These are phyloP conservation scores for Cytospora schulzeri DNA, from an alignment of 2,329 filamentous ascomycete species.

Conservation along the genomic window DNA sequence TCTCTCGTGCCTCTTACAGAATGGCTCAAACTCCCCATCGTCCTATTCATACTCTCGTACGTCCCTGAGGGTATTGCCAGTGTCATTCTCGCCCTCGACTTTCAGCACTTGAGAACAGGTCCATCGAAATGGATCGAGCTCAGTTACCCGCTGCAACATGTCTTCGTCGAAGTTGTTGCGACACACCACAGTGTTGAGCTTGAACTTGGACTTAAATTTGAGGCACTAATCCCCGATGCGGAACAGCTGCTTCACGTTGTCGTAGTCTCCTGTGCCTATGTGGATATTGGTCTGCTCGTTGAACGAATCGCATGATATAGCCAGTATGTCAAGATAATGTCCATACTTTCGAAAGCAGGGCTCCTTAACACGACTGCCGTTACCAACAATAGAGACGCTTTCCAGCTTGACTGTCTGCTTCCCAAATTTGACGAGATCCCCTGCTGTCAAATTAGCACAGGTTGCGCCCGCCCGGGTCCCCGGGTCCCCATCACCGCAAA, in stretches of 20 bases:
- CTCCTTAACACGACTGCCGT: conserved; percentile 50
- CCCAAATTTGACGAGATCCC: conserved; percentile 46
- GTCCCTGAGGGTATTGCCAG: conserved; percentile 41
- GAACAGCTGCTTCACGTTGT: conserved; percentile 49
- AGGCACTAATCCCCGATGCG: conserved; percentile 48
- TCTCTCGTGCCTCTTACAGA: conserved; percentile 47
- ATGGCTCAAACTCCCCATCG: conserved; percentile 47
- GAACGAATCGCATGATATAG: conserved; percentile 59
- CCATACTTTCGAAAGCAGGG: conserved; percentile 46
- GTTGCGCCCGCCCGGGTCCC: too few relatives aligned
- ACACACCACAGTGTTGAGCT: conserved; percentile 59
- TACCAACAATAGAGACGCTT: conserved; percentile 55
- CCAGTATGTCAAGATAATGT: conserved; percentile 54
- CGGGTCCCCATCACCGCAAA: neutral
- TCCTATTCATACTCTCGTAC: conserved; percentile 48
- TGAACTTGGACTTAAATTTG: conserved; percentile 53
- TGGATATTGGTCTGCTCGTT: conserved; percentile 49
- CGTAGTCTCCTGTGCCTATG: conserved; percentile 53
- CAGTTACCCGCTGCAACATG: conserved; percentile 44
- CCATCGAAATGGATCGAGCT: conserved; percentile 54
- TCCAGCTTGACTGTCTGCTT: conserved; percentile 53
- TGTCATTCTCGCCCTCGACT: conserved; percentile 56
- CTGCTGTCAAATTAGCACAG: neutral
- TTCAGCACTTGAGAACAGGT: conserved; percentile 58
- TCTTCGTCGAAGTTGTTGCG: conserved; percentile 52